A percentile compares a stretch with the other conserved stretches of the same genome.
Evolutionary conservation across 148 eudicot genomes (phyloP).

Genomic region (Vaccinium darrowii): DNA sequence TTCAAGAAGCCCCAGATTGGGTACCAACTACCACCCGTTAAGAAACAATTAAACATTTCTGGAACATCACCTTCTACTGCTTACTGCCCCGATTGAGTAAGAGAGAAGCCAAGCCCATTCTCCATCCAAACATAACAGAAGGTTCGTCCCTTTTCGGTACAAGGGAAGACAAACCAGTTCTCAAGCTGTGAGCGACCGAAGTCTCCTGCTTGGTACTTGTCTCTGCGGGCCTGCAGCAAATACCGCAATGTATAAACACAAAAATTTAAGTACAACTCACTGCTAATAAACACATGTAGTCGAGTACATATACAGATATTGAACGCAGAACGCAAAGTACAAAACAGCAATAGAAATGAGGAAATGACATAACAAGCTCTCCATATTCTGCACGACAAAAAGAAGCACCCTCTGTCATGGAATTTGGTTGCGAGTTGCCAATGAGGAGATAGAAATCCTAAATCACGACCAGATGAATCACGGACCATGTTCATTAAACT

Average conservation of each 20-base stretch:
- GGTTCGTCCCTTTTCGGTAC: slow-evolving; percentile 36
- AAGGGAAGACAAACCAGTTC: slow-evolving; percentile 35
- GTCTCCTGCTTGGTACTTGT: slow-evolving; percentile 34
- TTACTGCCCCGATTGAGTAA: slow-evolving; percentile 39
- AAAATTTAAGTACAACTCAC: neutral
- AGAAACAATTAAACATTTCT: neutral
- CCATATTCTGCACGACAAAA: neutral
- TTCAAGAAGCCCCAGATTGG: too few relatives aligned
- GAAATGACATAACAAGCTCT: neutral
- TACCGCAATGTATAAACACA: neutral
- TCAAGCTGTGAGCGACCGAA: slow-evolving; percentile 23
- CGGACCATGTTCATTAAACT: neutral
- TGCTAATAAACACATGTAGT: neutral
- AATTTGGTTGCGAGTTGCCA: neutral
- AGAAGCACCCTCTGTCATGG: neutral
- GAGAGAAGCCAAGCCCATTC: slow-evolving; percentile 54
- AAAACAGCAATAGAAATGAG: neutral
- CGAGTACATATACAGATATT: neutral
- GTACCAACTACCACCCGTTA: neutral
- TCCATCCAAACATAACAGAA: slow-evolving; percentile 55
- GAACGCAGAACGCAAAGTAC: neutral
- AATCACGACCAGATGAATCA: neutral
- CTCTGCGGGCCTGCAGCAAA: slow-evolving; percentile 31
- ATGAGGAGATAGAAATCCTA: neutral
- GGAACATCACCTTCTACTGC: neutral